Percentiles rank a stretch among this genome's conserved stretches.
These are phyloP conservation scores for Symbiodinium pilosum DNA, from an alignment of 73 alveolate genomes.

Conservation along the genomic window DNA sequence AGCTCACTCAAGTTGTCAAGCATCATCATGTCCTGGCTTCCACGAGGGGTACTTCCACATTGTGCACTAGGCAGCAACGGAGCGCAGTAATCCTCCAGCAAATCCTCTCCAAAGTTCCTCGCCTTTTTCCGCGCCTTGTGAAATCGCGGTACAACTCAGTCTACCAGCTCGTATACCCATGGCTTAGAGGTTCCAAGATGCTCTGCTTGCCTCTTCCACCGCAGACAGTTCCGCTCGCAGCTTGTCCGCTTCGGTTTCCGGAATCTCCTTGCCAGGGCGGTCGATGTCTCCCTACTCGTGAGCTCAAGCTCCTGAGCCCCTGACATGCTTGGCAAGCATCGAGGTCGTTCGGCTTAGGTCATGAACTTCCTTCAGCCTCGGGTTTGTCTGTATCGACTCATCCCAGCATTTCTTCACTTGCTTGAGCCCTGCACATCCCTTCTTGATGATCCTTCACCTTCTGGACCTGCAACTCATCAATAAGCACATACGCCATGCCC, in stretches of 20 bases:
- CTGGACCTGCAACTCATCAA: constrained; percentile 24
- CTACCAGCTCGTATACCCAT: neutral
- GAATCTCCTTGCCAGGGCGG: neutral
- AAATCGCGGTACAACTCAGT: neutral
- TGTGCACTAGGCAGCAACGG: neutral
- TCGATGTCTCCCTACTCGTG: neutral
- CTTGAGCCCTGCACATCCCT: neutral
- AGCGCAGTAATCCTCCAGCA: constrained; percentile 31
- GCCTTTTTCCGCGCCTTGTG: constrained; percentile 41
- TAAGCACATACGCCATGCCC: too few species aligned
- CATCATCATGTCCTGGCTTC: constrained; percentile 57
- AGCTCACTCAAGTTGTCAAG: constrained; percentile 27
- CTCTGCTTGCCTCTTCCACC: constrained; percentile 34
- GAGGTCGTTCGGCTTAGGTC: constrained; percentile 55
- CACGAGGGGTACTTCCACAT: neutral
- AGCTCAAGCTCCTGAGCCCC: neutral
- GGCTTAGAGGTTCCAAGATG: neutral
- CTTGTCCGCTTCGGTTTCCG: neutral
- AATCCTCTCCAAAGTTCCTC: constrained; percentile 56
- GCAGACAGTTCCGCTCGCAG: constrained; percentile 21
- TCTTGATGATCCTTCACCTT: constrained; percentile 75
- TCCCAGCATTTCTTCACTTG: neutral
- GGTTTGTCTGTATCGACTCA: neutral
- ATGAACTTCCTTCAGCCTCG: constrained; percentile 48
- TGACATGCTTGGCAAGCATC: constrained; percentile 12